Percentiles rank a stretch among this genome's conserved stretches.
Evolutionary conservation across 768 basidiomycete genomes (phyloP).

Genomic region (Mycena polygramma): DNA sequence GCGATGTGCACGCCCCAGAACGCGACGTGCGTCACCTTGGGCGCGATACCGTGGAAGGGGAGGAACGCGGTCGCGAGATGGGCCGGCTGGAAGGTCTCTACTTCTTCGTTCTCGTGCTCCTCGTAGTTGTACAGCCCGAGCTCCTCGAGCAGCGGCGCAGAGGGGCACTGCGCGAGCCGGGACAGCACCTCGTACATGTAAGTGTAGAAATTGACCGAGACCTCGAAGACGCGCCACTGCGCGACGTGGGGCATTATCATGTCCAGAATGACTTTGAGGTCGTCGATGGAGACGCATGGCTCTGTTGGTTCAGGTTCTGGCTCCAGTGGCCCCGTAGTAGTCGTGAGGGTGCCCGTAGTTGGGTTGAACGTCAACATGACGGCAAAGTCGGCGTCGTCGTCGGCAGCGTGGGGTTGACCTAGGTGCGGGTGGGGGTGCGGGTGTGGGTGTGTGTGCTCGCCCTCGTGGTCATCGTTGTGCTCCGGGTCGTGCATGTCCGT

Average conservation of each 20-base stretch:
- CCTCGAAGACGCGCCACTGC: slow-evolving; percentile 66
- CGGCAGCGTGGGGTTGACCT: too few species aligned
- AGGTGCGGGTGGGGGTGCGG: neutral
- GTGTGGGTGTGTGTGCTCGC: slow-evolving; percentile 1
- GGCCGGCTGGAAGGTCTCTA: slow-evolving; percentile 54
- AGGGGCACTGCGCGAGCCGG: slow-evolving; percentile 55
- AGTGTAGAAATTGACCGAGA: slow-evolving; percentile 60
- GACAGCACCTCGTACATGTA: slow-evolving; percentile 61
- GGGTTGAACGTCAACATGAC: slow-evolving; percentile 36
- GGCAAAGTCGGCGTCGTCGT: slow-evolving; percentile 40
- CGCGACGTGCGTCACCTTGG: slow-evolving; percentile 60
- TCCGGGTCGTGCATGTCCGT: slow-evolving; percentile 45
- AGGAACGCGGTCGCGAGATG: slow-evolving; percentile 57
- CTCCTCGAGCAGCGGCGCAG: slow-evolving; percentile 67
- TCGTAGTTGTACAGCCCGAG: slow-evolving; percentile 72
- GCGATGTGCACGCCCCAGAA: slow-evolving; percentile 82
- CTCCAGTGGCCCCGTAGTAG: slow-evolving; percentile 13
- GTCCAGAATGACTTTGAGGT: slow-evolving; percentile 54
- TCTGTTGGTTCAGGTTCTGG: slow-evolving; percentile 7
- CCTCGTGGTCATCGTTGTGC: slow-evolving; percentile 42
- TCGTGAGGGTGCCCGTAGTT: slow-evolving; percentile 23
- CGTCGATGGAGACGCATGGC: slow-evolving; percentile 47
- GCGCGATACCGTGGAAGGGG: slow-evolving; percentile 68
- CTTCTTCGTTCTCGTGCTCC: slow-evolving; percentile 50
- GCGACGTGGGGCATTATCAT: slow-evolving; percentile 64